These are phyloP conservation scores for Chenopodium quinoa DNA, from an alignment of 148 eudicot species.

Conservation along the genomic window DNA sequence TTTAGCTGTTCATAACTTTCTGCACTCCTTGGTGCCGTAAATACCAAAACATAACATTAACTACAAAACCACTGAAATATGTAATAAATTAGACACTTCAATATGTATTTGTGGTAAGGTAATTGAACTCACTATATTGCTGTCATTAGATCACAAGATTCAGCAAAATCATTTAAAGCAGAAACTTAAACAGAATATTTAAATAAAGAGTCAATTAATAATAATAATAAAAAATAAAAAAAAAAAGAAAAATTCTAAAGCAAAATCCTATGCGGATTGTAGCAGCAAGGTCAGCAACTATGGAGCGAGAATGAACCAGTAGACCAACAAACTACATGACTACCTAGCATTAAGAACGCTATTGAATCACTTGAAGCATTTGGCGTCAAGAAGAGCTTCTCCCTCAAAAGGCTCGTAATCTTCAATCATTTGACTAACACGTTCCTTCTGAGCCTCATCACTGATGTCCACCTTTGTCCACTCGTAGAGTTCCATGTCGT, in stretches of 20 bases:
- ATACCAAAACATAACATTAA: neutral
- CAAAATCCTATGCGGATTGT: neutral
- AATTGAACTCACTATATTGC: neutral
- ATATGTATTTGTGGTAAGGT: neutral
- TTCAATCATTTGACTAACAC: constrained; percentile 46
- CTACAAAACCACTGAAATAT: neutral
- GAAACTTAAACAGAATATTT: neutral
- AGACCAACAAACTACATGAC: neutral
- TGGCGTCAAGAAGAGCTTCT: constrained; percentile 39
- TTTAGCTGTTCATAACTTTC: no score
- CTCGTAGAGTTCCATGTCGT: constrained; percentile 47
- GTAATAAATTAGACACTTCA: neutral
- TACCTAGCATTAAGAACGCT: constrained; percentile 3
- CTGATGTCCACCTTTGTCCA: constrained; percentile 46
- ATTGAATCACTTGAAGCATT: constrained; percentile 40
- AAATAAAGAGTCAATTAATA: neutral
- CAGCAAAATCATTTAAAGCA: neutral
- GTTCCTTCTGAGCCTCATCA: constrained; percentile 44
- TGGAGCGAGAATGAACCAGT: neutral
- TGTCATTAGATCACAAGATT: neutral
- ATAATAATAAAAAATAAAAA: neutral
- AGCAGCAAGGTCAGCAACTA: neutral
- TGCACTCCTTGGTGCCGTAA: neutral
- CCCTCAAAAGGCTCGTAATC: constrained; percentile 46
- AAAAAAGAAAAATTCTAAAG: neutral